Evolutionary conservation across 1,284 basidiomycete genomes (phyloP).

Genomic region (Apiotrichum siamense): DNA sequence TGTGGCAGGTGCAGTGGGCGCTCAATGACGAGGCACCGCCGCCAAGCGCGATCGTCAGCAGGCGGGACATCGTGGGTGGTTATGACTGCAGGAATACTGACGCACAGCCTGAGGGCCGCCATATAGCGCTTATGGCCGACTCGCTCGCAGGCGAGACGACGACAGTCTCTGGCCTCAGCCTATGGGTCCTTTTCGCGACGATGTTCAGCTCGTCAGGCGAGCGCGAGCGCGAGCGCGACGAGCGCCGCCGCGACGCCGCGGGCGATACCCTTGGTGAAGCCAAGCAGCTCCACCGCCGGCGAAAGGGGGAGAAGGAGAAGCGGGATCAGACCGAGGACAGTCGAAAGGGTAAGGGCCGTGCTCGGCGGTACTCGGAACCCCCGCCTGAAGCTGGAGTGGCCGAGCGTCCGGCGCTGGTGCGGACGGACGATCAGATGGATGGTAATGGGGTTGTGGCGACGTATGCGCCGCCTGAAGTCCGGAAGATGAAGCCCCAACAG

Average conservation of each 20-base stretch:
- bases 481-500: too few species aligned
- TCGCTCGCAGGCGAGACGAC: slow-evolving; percentile 34
- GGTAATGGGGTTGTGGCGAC: too few species aligned
- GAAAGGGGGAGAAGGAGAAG: neutral
- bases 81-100: neutral
- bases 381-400: too few species aligned
- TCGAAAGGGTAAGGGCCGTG: neutral
- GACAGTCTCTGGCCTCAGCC: slow-evolving; percentile 11
- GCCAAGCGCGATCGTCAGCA: slow-evolving; percentile 42
- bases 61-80: slow-evolving; percentile 44
- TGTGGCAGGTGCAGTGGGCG: slow-evolving; percentile 44
- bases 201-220: neutral
- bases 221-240: neutral
- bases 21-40: slow-evolving; percentile 46
- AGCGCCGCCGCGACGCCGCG: neutral
- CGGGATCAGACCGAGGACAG: neutral
- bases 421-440: too few species aligned
- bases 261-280: neutral
- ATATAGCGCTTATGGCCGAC: slow-evolving; percentile 43
- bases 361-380: too few species aligned
- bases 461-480: too few species aligned
- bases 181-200: slow-evolving; percentile 8
- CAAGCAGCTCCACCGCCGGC: neutral
- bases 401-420: too few species aligned
- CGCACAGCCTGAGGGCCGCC: slow-evolving; percentile 36